These are phyloP conservation scores for Blastocladiella britannica DNA, from an alignment of 192 early-diverging fungal genomes.

Conservation along the genomic window DNA sequence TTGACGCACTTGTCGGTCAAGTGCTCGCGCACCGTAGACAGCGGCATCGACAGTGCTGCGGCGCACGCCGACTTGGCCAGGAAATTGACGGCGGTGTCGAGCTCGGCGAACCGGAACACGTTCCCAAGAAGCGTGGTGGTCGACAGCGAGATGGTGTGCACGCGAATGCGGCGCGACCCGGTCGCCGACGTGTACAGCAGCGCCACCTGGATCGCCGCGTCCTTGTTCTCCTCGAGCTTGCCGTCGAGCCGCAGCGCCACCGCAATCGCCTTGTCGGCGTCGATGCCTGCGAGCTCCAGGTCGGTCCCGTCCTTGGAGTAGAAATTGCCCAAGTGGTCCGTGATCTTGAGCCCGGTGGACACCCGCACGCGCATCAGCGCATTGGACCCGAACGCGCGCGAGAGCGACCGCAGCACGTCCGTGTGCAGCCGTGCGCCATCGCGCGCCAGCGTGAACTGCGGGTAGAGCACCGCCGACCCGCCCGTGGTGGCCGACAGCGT, in stretches of 20 bases:
- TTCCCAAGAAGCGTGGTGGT: conserved; percentile 52
- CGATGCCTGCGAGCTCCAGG: conserved; percentile 75
- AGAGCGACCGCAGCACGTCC: conserved; percentile 48
- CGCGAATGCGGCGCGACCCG: conserved; percentile 75
- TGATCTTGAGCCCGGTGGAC: conserved; percentile 65
- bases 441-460: conserved; percentile 50
- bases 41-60: conserved; percentile 41
- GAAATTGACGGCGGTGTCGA: conserved; percentile 79
- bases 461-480: conserved; percentile 63
- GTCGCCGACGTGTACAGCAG: conserved; percentile 79
- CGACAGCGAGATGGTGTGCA: conserved; percentile 65
- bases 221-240: conserved; percentile 62
- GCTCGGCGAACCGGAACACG: conserved; percentile 73
- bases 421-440: conserved; percentile 51
- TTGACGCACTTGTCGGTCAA: conserved; percentile 73
- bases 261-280: conserved; percentile 62
- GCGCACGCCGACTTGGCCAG: conserved; percentile 61
- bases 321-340: conserved; percentile 85
- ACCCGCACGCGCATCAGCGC: conserved; percentile 68
- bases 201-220: conserved; percentile 75
- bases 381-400: conserved; percentile 67
- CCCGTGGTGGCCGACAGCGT: conserved; percentile 60
- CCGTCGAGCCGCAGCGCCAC: conserved; percentile 68
- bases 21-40: conserved; percentile 56
- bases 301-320: conserved; percentile 80